Evolutionary conservation across 345 rosid species (phyloP), one percentile per base, ranked within the genome.

Genomic region (Camelina hispida): DNA sequence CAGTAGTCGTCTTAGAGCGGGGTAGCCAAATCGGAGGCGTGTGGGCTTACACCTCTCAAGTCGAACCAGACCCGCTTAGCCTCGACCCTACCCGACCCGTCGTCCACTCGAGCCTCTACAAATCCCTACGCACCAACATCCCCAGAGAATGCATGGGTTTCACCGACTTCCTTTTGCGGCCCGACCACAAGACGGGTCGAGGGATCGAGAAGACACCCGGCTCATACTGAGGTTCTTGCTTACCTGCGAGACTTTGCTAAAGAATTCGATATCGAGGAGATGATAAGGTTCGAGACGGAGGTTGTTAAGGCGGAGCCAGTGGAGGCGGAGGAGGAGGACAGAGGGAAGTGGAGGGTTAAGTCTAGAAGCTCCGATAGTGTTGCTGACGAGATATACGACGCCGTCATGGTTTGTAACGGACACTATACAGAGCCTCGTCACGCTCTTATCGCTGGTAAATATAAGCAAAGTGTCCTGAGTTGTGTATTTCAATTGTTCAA

Each of bases 121-220:
- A 18, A 32, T 89, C 99, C 1, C 82, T 95, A 58, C 92, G 99
- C 22, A 92, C 97, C 71, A 95, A 95, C 73, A 85, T 95, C 25
- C 92, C 99, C 1, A 72, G 99, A 66, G 97, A 95, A 68, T 79
- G 73, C 35, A 95, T 95, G 99, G 99, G 99, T 6, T 92, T 82
- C 76, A 65, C 48, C 3, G 97, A 87, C 68, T 95, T 76, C 78
- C 97, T 23, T 92, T 91, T 52, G 81, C 87, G 70, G 15, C 72
- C 69, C 66, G 78, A 28, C 72, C 64, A 8, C 55, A 64, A 12
- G 67, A 72, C 7, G 69, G 81, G 59, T 73, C 76, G 15, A 71
- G 88, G 35, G 97, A 95, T 66, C 76, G 66, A 92, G 97, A 83
- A 81, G 92, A 82, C 89, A 75, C 30, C 97, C 99, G 18, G 80